Base-by-base conservation (phyloP, 805 yeast genomes). In the Lipomyces oligophaga region DNA sequence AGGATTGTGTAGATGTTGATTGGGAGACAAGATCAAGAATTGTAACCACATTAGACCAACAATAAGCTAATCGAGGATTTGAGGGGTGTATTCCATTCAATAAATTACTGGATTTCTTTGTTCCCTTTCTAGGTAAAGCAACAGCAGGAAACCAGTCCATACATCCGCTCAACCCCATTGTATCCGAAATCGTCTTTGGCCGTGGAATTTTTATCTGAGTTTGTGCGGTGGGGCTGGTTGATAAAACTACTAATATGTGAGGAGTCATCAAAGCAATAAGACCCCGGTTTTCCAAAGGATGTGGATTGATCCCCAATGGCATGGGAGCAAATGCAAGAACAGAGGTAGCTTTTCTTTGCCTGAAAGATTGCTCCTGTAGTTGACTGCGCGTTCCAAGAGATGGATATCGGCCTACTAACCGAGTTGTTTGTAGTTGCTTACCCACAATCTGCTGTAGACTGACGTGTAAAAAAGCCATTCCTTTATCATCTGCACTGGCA, bases 71-170 rank as follows among this genome's bases (percentile, higher is more conserved):
- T 48, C 72, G 65, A 0, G 86, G 76, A 0, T 52, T 52, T 65
- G 57, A 59, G 56, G 57, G 60, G 34, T 45, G 18, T 28, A 57
- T 33, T 3, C 40, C 45, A 16, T 33, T 20, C 19, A 52, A 25
- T 15, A 20, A 27, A 7, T 16, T 6, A 20, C 18, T 34, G 32
- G 8, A 16, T 32, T 35, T 37, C 13, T 30, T 26, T 3, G 28
- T 2, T n/a, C 26, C 36, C 19, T 38, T 11, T 26, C 13, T 26
- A 4, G 21, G 21, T 13, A 53, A 49, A 7, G 58, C 58, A 2
- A 68, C 63, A 8, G 73, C 75, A 0, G 93, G 93, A 55, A 70
- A 80, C 93, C 90, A 83, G 13, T 75, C 64, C 6, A 80, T 58
- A 48, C 76, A 69, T 0, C 81, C 84, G 24, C 64, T 43, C 13